phyloP scores from a whole-genome alignment of 1,139 yeast genomes.

The Geotrichum siamense region DNA sequence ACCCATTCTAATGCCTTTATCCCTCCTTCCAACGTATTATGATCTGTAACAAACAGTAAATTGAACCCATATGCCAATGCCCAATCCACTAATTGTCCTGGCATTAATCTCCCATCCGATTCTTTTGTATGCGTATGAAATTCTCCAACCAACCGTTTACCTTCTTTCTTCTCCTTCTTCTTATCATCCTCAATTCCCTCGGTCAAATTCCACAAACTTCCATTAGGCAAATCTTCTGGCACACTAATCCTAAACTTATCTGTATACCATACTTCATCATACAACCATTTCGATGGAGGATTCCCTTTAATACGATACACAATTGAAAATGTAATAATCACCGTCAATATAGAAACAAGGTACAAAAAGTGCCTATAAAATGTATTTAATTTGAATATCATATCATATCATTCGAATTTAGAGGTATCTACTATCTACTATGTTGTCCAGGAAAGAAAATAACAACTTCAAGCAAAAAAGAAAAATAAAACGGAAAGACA shows the following conservation, averaged over 20 bases:
- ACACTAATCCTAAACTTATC: constrained; percentile 20
- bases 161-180: background rate
- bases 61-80: constrained; percentile 27
- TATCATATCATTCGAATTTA: background rate
- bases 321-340: constrained; percentile 17
- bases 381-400: background rate
- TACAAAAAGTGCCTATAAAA: constrained; percentile 5
- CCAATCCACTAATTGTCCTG: constrained; percentile 28
- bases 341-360: constrained; percentile 9
- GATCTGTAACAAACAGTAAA: constrained; percentile 27
- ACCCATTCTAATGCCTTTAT: constrained; percentile 21
- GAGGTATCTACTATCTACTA: background rate
- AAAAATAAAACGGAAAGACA: background rate
- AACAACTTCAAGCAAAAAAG: background rate
- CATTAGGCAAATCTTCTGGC: constrained; percentile 19
- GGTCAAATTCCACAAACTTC: constrained; percentile 19
- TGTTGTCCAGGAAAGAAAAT: background rate
- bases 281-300: constrained; percentile 5
- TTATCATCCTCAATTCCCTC: background rate
- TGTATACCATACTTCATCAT: constrained; percentile 19
- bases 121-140: constrained; percentile 26
- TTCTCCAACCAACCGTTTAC: constrained; percentile 18
- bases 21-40: constrained; percentile 25
- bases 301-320: constrained; percentile 14
- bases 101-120: constrained; percentile 25